Evolutionary conservation across 1,284 basidiomycete genomes (phyloP).

Genomic region (Sanghuangporus weigelae): DNA sequence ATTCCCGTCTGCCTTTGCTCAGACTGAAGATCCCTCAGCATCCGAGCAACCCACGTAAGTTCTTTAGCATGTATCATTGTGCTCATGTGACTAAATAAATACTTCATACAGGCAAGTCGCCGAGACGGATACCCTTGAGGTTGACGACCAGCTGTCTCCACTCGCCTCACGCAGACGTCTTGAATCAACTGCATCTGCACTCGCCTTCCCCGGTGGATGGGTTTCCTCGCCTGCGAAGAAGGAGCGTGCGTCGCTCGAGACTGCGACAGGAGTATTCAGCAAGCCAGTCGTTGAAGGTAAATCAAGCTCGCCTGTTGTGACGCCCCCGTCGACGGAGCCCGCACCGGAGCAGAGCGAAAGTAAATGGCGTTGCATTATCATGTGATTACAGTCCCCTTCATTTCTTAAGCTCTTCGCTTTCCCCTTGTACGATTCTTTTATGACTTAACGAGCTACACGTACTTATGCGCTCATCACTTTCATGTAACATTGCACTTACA

Average conservation of each 20-base stretch:
- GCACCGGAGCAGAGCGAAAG: neutral
- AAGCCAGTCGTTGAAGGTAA: conserved; percentile 4
- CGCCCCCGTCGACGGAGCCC: neutral
- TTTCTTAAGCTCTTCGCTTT: neutral
- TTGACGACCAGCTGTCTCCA: conserved; percentile 1
- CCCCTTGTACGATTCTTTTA: neutral
- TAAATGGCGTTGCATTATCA: conserved; percentile 13
- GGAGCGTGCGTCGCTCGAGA: conserved; percentile 15
- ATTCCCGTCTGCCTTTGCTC: conserved; percentile 10
- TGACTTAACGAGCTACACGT: neutral
- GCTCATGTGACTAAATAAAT: neutral
- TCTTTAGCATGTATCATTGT: neutral
- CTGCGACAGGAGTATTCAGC: conserved; percentile 15
- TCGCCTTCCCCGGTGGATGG: conserved; percentile 15
- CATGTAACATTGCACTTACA: neutral
- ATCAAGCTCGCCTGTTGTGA: neutral
- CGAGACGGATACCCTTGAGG: neutral
- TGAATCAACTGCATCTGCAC: conserved; percentile 15
- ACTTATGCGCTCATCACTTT: neutral
- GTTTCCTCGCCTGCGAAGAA: conserved; percentile 1
- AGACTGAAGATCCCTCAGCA: neutral
- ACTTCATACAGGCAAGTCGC: neutral
- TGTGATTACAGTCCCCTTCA: neutral
- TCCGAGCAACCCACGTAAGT: conserved; percentile 2
- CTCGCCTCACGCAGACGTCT: conserved; percentile 8